Percentiles rank a stretch among this genome's conserved stretches.
Evolutionary conservation across 2,329 filamentous ascomycete species (phyloP).

Genomic region (Harringtonia aguacate): DNA sequence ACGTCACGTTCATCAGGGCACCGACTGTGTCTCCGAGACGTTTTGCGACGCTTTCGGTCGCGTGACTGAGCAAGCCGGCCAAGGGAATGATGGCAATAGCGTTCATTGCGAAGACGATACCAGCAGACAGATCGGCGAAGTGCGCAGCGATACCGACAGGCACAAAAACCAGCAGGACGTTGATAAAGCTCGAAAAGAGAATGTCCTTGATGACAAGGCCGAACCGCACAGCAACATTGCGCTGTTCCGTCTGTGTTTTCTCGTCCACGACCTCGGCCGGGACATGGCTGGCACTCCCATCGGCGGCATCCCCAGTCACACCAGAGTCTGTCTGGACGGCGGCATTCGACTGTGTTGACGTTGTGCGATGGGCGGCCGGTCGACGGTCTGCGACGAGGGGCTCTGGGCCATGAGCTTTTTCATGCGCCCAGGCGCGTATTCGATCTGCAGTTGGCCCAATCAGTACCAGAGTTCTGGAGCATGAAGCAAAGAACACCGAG

Average conservation of each 20-base stretch:
- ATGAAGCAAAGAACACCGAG: neutral
- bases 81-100: conserved; percentile 71
- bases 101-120: conserved; percentile 49
- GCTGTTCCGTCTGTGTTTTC: conserved; percentile 8
- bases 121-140: conserved; percentile 21
- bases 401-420: conserved; percentile 17
- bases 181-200: conserved; percentile 52
- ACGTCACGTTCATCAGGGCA: conserved; percentile 80
- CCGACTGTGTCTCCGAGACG: conserved; percentile 76
- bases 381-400: conserved; percentile 8
- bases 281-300: neutral
- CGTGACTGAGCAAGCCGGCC: conserved; percentile 70
- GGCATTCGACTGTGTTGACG: neutral
- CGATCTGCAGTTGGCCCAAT: conserved; percentile 12
- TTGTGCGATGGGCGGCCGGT: neutral
- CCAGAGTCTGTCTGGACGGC: neutral
- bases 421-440: conserved; percentile 18
- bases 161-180: conserved; percentile 58
- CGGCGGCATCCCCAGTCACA: neutral
- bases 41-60: conserved; percentile 80
- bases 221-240: conserved; percentile 20
- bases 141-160: conserved; percentile 54
- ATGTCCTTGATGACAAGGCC: conserved; percentile 38
- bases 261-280: no score
- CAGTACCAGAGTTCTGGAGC: neutral